Base-by-base conservation (phyloP, 1,284 basidiomycete genomes). In the Bjerkandera adusta region DNA sequence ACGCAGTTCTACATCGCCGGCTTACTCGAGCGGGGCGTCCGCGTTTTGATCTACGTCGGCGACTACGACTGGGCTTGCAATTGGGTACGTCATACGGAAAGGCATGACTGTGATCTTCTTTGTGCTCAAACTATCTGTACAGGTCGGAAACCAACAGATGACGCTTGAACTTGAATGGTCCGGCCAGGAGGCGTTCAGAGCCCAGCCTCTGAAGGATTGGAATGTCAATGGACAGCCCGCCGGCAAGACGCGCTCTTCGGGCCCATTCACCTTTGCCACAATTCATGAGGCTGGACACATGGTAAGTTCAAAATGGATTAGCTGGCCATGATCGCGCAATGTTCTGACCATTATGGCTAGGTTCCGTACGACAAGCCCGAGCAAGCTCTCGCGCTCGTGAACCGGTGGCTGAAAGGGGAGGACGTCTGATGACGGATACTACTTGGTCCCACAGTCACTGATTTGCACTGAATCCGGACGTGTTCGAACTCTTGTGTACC, bases 61-160 rank as follows among this genome's bases (percentile, higher is more conserved):
- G 74, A 72, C 3, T 78, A 81, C 48, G 87, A 89, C 61, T 86
- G 75, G 71, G 81, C 86, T 48, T 89, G 86, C 60, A 90, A 89
- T 63, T 83, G 83, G 75, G 66, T 88, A 26, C 24, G 57, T 16
- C 26, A 11, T n/a, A 40, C 13, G n/a, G n/a, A n/a, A n/a, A n/a
- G n/a, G n/a, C 27, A 22, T 33, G 29, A n/a, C 22, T 46, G 24
- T 42, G 20, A 18, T 10, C 20, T n/a, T 15, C 24, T 30, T 30
- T 18, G 30, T 4, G 24, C 8, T 36, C 20, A 16, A 18, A 8
- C n/a, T 13, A 20, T 21, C 7, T 36, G n/a, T 32, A 5, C 25
- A 51, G 50, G 41, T 60, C 13, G 85, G 79, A 1, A 88, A 88
- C 56, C 77, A 85, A 55, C 65, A 71, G 10, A 85, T 82, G 83